Percentiles rank a stretch among this genome's conserved stretches.
Conservation (phyloP, 2,329 filamentous ascomycete species). For the Phoma sp. region DNA sequence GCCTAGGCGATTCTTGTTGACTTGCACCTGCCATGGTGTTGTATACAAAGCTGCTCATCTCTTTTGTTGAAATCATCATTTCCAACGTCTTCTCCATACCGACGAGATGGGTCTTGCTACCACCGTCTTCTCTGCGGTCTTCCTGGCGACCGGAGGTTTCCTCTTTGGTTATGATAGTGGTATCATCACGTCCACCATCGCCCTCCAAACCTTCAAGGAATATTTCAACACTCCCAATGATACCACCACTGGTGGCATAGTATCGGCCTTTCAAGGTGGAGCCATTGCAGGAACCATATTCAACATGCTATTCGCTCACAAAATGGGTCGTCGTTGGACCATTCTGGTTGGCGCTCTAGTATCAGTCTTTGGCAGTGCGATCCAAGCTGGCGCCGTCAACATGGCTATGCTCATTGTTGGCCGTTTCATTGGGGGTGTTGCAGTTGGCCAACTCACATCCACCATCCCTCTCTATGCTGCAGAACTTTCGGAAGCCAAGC, state of each 20-base stretch:
- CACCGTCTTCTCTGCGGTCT: conserved; percentile 27
- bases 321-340: conserved; percentile 28
- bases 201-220: conserved; percentile 34
- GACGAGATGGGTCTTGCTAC: conserved; percentile 26
- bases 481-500: conserved; percentile 44
- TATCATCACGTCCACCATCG: conserved; percentile 46
- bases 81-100: neutral
- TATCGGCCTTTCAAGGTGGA: conserved; percentile 50
- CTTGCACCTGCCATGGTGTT: neutral
- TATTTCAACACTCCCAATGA: conserved; percentile 40
- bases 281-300: conserved; percentile 27
- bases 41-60: conserved; percentile 3
- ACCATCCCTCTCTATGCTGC: conserved; percentile 30
- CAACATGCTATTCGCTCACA: conserved; percentile 26
- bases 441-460: conserved; percentile 50
- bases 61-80: conserved; percentile 3
- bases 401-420: conserved; percentile 59
- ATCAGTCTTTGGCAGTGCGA: conserved; percentile 42
- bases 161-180: conserved; percentile 44
- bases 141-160: conserved; percentile 33
- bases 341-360: conserved; percentile 48
- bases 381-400: conserved; percentile 48
- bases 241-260: conserved; percentile 41
- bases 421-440: conserved; percentile 59
- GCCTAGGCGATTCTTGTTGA: neutral